Base-by-base conservation (phyloP, 208 protist genomes). In the Leishmania amazonensis region DNA sequence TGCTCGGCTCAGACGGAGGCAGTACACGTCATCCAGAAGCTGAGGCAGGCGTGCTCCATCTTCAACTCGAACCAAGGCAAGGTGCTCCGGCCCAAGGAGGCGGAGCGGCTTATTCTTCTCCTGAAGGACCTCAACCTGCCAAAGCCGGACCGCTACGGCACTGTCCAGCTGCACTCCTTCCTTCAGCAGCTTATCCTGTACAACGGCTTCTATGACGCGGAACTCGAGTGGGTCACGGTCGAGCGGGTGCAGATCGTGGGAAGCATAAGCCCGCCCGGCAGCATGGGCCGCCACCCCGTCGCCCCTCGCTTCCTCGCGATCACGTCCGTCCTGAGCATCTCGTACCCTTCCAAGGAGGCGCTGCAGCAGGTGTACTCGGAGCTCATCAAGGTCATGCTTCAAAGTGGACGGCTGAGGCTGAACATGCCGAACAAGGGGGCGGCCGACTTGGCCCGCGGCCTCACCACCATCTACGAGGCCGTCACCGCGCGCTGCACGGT, bases 51-150 rank as follows among this genome's bases (percentile, higher is more conserved):
- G 51, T 99, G 99, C 92, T 81, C 90, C 17, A 90, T 97, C 72
- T 93, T 98, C 70, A 98, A 95, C 76, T 96, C 98, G 13, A 97
- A 94, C 77, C 82, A 94, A 54, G 99, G 99, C 40, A 97, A 98
- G 80, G 97, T 99, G 68, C 91, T 99, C 49, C 91, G 98, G 5
- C 99, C 99, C 21, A 99, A 98, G 83, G 96, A 99, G 51, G 94
- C 90, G 28, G 98, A 99, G 73, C 91, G 97, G 11, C 91, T 99
- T 31, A 93, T 99, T 21, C 83, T 99, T 21, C 95, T 99, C 76
- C 87, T 99, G 42, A 99, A 99, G 91, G 98, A 99, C 85, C 88
- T 99, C 58, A 99, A 99, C 87, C 88, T 99, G 65, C 98, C 99
- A 13, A 98, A 96, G 88, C 98, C 99, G 13, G 99, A 99, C 91